Percentiles rank a stretch among this genome's conserved stretches.
These are phyloP conservation scores for Boechera divaricarpa DNA, from an alignment of 345 rosid genomes.

Conservation along the genomic window DNA sequence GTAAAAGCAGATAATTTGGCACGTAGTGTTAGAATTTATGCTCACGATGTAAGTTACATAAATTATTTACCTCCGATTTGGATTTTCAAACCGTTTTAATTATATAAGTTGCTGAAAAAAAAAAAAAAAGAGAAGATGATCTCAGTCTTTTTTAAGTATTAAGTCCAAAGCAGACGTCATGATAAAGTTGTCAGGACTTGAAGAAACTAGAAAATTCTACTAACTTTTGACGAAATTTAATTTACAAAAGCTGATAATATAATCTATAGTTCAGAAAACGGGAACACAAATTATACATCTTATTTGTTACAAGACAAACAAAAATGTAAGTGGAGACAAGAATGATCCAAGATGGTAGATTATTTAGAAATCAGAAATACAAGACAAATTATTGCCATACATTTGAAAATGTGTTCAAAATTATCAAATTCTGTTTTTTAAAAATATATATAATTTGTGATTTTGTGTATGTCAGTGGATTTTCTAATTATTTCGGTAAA, in stretches of 20 bases:
- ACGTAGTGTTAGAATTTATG: too few relatives aligned
- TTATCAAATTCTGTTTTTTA: too few relatives aligned
- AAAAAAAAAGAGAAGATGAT: background rate
- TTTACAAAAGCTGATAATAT: background rate
- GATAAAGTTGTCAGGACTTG: background rate
- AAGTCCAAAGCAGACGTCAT: constrained; percentile 28
- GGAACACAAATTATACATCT: background rate
- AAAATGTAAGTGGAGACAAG: background rate
- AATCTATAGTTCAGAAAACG: background rate
- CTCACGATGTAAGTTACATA: too few relatives aligned
- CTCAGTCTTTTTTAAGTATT: too few relatives aligned
- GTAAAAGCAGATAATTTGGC: too few relatives aligned
- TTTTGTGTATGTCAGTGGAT: constrained; percentile 3
- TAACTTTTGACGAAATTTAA: background rate
- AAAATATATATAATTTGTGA: background rate
- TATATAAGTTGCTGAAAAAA: too few relatives aligned
- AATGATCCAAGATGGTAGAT: background rate
- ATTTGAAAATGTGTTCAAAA: too few relatives aligned
- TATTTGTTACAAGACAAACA: background rate
- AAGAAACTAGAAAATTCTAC: constrained; percentile 27
- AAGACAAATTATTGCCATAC: background rate
- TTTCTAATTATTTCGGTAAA: constrained; percentile 9
- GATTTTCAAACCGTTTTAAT: too few relatives aligned
- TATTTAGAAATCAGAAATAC: background rate
- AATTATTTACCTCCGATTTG: too few relatives aligned